phyloP scores from a whole-genome alignment of 805 yeast species.

The Sugiyamaella mastotermitis region DNA sequence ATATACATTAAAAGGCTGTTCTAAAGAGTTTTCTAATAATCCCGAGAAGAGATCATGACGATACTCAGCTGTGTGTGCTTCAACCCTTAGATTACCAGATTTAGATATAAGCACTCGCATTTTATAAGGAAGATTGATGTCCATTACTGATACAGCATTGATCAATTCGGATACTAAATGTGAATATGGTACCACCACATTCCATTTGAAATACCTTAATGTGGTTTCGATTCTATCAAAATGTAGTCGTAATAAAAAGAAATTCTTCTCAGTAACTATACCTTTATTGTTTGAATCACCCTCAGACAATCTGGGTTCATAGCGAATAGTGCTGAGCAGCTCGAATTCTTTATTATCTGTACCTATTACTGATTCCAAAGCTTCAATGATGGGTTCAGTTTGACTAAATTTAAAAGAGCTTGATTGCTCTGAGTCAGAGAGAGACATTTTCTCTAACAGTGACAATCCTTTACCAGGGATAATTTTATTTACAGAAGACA shows the following conservation, averaged over 20 bases:
- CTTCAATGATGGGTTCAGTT: too few species aligned
- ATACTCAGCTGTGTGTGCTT: conserved; percentile 31
- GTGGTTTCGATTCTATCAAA: conserved; percentile 51
- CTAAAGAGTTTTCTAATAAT: conserved; percentile 16
- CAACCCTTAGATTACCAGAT: conserved; percentile 33
- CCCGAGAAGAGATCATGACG: conserved; percentile 27
- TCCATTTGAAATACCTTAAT: conserved; percentile 48
- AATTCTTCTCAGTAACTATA: conserved; percentile 31
- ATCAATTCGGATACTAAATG: conserved; percentile 40
- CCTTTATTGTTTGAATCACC: conserved; percentile 8
- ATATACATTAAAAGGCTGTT: conserved; percentile 49
- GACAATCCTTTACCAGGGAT: too few species aligned
- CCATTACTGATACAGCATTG: conserved; percentile 27
- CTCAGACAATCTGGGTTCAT: conserved; percentile 54
- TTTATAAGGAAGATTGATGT: conserved; percentile 35
- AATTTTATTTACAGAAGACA: too few species aligned
- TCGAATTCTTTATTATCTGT: conserved; percentile 45
- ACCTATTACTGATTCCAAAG: too few species aligned
- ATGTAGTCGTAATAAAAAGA: conserved; percentile 64
- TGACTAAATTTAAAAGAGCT: too few species aligned
- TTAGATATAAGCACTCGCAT: conserved; percentile 41
- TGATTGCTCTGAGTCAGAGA: too few species aligned
- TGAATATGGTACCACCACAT: conserved; percentile 37
- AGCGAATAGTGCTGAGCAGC: conserved; percentile 65
- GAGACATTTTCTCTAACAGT: too few species aligned